Conservation (phyloP, 148 eudicot species). For the Linanthus parryae region DNA sequence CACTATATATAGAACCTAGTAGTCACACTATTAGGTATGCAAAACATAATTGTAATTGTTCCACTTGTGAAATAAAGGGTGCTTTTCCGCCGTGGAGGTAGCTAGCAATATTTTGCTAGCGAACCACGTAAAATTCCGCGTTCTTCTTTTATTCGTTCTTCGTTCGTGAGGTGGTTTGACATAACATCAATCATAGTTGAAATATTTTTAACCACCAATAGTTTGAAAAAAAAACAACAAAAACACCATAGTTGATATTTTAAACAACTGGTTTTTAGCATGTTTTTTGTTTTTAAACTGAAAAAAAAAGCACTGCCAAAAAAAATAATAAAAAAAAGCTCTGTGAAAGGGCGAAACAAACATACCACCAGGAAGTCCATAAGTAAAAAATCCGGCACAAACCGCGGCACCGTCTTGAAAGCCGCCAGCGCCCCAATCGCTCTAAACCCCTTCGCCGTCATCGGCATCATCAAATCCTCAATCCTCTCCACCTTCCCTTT, state of each 20-base stretch:
- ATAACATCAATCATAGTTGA: background rate
- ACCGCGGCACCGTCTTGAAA: constrained; percentile 4
- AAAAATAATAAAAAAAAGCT: no score
- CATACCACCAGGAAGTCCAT: constrained; percentile 33
- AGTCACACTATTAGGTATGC: no score
- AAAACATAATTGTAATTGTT: no score
- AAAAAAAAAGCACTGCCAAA: background rate
- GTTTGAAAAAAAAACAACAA: background rate
- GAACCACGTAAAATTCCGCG: no score
- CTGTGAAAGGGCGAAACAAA: background rate
- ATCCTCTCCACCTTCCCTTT: constrained; percentile 25
- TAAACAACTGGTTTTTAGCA: background rate
- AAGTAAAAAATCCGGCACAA: constrained; percentile 35
- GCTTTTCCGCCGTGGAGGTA: no score
- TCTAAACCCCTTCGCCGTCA: constrained; percentile 23
- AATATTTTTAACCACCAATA: background rate
- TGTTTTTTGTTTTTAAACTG: background rate
- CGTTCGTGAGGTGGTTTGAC: no score
- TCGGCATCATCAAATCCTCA: constrained; percentile 40
- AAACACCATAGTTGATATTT: background rate
- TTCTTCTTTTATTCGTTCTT: no score
- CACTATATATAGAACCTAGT: no score
- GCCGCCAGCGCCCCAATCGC: constrained; percentile 16
- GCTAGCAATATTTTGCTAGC: no score
- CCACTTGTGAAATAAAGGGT: no score